Evolutionary conservation across 2,329 filamentous ascomycete species (phyloP).

Genomic region (Cladosporium austrohemisphaericum): DNA sequence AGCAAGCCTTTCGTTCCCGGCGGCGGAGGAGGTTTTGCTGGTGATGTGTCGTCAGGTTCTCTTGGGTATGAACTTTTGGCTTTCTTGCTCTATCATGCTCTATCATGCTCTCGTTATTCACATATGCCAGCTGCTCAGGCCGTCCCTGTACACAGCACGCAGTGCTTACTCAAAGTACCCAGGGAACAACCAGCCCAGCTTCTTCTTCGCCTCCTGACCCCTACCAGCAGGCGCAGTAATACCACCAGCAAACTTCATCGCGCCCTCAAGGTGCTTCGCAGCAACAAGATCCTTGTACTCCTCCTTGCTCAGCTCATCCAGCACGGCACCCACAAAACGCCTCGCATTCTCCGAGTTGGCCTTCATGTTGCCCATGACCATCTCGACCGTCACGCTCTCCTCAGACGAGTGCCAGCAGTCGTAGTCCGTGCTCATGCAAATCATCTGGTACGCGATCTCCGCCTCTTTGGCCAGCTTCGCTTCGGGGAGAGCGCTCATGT

Average conservation of each 20-base stretch:
- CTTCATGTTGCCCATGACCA: slow-evolving; percentile 96
- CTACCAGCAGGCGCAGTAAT: slow-evolving; percentile 79
- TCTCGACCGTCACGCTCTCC: slow-evolving; percentile 83
- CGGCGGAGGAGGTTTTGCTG: neutral
- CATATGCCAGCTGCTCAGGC: no score
- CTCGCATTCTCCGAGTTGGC: slow-evolving; percentile 86
- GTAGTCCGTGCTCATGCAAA: slow-evolving; percentile 99
- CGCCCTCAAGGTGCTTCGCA: slow-evolving; percentile 77
- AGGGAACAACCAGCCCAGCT: slow-evolving; percentile 82
- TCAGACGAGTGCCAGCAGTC: slow-evolving; percentile 90
- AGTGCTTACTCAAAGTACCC: slow-evolving; percentile 65
- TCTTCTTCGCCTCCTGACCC: slow-evolving; percentile 70
- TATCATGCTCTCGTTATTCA: slow-evolving; percentile 3
- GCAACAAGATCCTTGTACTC: slow-evolving; percentile 71
- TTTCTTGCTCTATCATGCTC: neutral
- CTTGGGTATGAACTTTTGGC: neutral
- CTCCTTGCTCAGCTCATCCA: slow-evolving; percentile 77
- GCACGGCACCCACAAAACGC: slow-evolving; percentile 76
- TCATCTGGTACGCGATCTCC: slow-evolving; percentile 95
- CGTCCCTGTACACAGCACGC: neutral
- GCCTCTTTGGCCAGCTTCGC: slow-evolving; percentile 94
- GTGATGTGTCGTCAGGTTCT: no score
- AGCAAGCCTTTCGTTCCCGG: no score
- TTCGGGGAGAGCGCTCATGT: slow-evolving; percentile 95
- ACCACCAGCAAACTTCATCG: slow-evolving; percentile 70